These are phyloP conservation scores for Lepidium africanum DNA, from an alignment of 345 rosid species.

Conservation along the genomic window DNA sequence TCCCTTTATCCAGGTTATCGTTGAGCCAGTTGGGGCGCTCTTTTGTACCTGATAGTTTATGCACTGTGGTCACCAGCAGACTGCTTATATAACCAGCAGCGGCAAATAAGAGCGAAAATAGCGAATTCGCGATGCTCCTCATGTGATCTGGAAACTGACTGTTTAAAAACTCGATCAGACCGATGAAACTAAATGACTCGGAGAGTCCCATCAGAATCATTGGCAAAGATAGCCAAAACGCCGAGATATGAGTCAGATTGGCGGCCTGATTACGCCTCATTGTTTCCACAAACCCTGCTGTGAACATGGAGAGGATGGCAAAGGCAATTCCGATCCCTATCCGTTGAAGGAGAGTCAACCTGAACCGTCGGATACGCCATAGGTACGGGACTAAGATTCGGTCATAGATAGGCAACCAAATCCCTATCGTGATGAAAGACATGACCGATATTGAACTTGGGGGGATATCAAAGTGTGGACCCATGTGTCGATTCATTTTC, in stretches of 20 bases:
- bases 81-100: constrained; percentile 34
- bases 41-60: constrained; percentile 28
- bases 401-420: constrained; percentile 69
- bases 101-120: constrained; percentile 36
- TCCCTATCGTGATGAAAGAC: constrained; percentile 38
- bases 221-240: constrained; percentile 46
- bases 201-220: constrained; percentile 39
- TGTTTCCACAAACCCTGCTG: constrained; percentile 42
- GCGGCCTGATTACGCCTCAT: constrained; percentile 29
- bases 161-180: constrained; percentile 61
- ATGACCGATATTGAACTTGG: constrained; percentile 27
- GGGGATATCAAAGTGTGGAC: constrained; percentile 45
- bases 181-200: constrained; percentile 51
- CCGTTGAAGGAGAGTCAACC: constrained; percentile 50
- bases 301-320: constrained; percentile 41
- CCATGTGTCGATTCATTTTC: constrained; percentile 55
- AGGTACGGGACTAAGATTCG: constrained; percentile 38
- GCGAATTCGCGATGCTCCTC: constrained; percentile 49
- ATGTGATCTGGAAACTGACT: constrained; percentile 54
- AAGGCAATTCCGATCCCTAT: constrained; percentile 47
- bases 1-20: constrained; percentile 39
- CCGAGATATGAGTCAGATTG: constrained; percentile 27
- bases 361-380: constrained; percentile 31
- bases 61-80: constrained; percentile 34
- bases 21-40: constrained; percentile 50